phyloP scores from a whole-genome alignment of 805 yeast genomes.

The Yarrowia sp. region DNA sequence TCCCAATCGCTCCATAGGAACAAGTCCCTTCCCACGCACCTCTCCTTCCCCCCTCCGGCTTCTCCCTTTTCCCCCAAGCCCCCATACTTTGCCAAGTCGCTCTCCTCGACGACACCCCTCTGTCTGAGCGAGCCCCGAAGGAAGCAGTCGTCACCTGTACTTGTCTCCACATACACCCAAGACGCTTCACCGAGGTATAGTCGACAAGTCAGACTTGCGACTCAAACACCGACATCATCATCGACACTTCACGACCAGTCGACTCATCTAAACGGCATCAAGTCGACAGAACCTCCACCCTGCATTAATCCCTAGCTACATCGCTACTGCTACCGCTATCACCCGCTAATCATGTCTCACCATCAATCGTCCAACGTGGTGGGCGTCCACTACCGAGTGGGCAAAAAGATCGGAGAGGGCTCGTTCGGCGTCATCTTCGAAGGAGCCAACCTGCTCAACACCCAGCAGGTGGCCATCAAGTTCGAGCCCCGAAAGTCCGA shows the following conservation, averaged over 20 bases:
- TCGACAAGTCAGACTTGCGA: too few relatives aligned
- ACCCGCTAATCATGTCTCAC: constrained; percentile 41
- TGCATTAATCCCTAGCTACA: constrained; percentile 1
- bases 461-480: constrained; percentile 93
- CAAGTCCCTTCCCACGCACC: background rate
- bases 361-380: constrained; percentile 64
- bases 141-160: constrained; percentile 17
- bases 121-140: constrained; percentile 30
- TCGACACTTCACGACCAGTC: too few relatives aligned
- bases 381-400: constrained; percentile 95
- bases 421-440: constrained; percentile 97
- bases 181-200: constrained; percentile 3
- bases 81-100: background rate
- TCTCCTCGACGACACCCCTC: constrained; percentile 17
- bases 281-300: background rate
- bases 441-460: constrained; percentile 90
- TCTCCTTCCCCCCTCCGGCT: constrained; percentile 8
- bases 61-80: constrained; percentile 1
- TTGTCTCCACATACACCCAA: background rate
- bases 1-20: constrained; percentile 28
- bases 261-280: background rate
- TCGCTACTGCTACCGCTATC: background rate
- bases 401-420: constrained; percentile 98
- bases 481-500: constrained; percentile 95
- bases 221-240: too few relatives aligned